phyloP scores from a whole-genome alignment of 139 green algal species.

The Tetraselmis striata region DNA sequence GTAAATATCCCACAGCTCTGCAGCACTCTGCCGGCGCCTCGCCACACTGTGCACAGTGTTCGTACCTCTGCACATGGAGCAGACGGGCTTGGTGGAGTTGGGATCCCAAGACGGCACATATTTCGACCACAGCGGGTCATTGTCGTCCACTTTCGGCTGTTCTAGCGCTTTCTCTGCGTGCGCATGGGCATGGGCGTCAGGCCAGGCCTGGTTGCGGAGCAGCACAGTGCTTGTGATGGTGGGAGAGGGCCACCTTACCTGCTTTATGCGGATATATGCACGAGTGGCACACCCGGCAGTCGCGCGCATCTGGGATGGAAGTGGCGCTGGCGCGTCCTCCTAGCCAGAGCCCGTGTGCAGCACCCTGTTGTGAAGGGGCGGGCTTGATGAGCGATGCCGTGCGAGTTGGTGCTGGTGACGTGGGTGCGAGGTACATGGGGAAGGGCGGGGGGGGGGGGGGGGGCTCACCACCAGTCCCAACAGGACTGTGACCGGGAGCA shows the following conservation, averaged over 20 bases:
- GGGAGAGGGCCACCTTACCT: too few relatives aligned
- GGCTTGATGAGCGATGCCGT: too few relatives aligned
- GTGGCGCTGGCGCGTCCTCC: neutral
- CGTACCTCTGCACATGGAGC: neutral
- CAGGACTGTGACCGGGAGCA: neutral
- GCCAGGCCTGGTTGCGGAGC: too few relatives aligned
- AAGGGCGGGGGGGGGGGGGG: too few relatives aligned
- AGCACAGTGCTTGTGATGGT: too few relatives aligned
- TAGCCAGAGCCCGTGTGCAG: too few relatives aligned
- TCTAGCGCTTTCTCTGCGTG: neutral
- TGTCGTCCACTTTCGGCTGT: neutral
- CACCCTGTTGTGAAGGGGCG: neutral
- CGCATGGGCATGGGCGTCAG: too few relatives aligned
- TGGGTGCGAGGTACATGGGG: too few relatives aligned
- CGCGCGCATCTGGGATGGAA: neutral
- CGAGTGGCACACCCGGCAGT: neutral
- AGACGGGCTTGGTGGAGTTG: neutral
- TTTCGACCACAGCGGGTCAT: neutral
- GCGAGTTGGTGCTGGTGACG: too few relatives aligned
- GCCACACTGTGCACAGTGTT: too few relatives aligned
- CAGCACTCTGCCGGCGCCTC: too few relatives aligned
- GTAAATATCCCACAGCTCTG: neutral
- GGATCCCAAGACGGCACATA: neutral
- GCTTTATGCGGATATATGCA: neutral
- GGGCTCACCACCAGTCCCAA: neutral